Percentiles rank a stretch among this genome's conserved stretches.
Evolutionary conservation across 345 rosid genomes (phyloP).

Genomic region (Boechera stricta): DNA sequence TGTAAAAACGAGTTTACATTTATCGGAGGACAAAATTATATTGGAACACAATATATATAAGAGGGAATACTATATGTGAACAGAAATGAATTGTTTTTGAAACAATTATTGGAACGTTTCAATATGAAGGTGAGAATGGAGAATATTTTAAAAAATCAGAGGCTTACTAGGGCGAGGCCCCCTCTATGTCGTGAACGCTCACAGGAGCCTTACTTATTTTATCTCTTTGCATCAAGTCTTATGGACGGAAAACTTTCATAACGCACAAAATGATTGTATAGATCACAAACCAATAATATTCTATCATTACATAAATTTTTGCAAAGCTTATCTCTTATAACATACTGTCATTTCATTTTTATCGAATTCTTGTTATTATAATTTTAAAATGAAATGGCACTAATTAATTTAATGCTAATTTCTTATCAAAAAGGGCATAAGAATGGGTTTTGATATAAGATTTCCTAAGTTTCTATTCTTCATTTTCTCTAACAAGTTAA

Average conservation of each 20-base stretch:
- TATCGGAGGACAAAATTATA: background rate
- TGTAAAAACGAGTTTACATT: background rate
- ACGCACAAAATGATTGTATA: slow-evolving; percentile 26
- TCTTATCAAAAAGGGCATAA: background rate
- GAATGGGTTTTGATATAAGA: background rate
- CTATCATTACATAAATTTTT: background rate
- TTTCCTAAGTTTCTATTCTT: background rate
- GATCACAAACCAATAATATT: background rate
- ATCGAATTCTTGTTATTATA: background rate
- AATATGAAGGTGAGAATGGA: slow-evolving; percentile 18
- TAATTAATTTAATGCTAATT: background rate
- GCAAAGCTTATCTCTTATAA: background rate
- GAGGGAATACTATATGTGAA: slow-evolving; percentile 8
- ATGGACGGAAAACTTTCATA: slow-evolving; percentile 17
- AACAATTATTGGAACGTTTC: slow-evolving; percentile 18
- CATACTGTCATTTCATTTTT: background rate
- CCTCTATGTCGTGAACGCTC: slow-evolving; percentile 29
- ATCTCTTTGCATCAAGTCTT: slow-evolving; percentile 34
- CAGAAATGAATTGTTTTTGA: background rate
- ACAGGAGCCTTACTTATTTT: slow-evolving; percentile 37
- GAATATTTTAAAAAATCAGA: slow-evolving; percentile 2
- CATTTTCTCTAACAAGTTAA: background rate
- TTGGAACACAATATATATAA: background rate
- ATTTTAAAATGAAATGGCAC: background rate
- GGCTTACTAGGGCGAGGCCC: slow-evolving; percentile 39